Evolutionary conservation across 108 stramenopile species (phyloP), one percentile per base, ranked within the genome.

Genomic region (Nannochloropsis salina): DNA sequence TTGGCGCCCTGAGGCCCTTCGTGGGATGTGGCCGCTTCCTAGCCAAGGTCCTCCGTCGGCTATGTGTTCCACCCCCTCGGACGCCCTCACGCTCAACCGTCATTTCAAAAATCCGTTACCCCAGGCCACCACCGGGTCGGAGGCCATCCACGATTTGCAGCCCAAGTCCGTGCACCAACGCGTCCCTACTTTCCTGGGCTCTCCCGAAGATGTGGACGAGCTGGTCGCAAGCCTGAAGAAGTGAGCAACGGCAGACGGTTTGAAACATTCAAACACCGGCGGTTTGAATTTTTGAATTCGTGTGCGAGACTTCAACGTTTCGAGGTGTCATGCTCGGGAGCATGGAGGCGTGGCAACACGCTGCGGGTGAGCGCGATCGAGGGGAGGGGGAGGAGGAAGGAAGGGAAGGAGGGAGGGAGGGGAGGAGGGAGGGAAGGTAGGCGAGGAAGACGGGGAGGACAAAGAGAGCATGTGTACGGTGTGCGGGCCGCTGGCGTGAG

Each of bases 141-240:
- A 47, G 84, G 42, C 45, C 42, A 80, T 85, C 84, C 45, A 51
- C 45, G 91, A 87, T 18, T 74, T 89, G 41, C 22, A 42, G 9
- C 87, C 87, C 31, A 18, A 79, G 11, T 85, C 89, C 47, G 88
- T 91, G 21, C 92, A 92, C 89, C 90, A 92, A 86, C 88, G 92
- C n/a, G 91, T 92, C 31, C 92, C 92, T 5, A 85, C 88, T 79
- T 89, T 90, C 89, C 89, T 92, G 45, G 92, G 92, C 3, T 94
- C 94, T 74, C 92, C 91, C 82, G 89, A 93, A 31, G 95, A 94
- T 84, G 93, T 96, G 11, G 89, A 93, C 84, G 89, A 89, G 89
- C 86, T 89, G 1, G 85, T n/a, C 20, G n/a, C 80, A 8, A 22
- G 5, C 41, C 22, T 15, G 40, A 74, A 84, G 40, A 12, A 51